These are phyloP conservation scores for Xylariaceae sp. DNA, from an alignment of 2,329 filamentous ascomycete genomes.

Conservation along the genomic window DNA sequence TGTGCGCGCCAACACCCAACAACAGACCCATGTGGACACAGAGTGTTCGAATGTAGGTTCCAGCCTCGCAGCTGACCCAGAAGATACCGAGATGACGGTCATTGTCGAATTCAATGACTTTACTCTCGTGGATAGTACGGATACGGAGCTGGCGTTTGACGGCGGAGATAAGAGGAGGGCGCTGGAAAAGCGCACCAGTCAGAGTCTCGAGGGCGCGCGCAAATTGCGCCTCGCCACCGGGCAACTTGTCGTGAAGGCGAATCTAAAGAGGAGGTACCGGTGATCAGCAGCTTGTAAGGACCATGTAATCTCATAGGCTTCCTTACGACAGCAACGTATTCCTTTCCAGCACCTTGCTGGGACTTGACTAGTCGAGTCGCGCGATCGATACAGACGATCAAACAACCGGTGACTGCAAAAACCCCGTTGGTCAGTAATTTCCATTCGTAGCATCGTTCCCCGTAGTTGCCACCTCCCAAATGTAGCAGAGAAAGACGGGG, in stretches of 20 bases:
- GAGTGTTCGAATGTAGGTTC: slow-evolving; percentile 97
- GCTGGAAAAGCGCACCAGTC: slow-evolving; percentile 94
- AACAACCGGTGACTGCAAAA: slow-evolving; percentile 70
- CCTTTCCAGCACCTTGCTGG: slow-evolving; percentile 97
- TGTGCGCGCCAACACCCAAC: slow-evolving; percentile 83
- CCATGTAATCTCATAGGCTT: background rate
- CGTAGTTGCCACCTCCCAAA: background rate
- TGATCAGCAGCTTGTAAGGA: background rate
- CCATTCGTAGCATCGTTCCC: background rate
- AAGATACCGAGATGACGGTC: slow-evolving; percentile 95
- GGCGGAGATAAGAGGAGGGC: slow-evolving; percentile 92
- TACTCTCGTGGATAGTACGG: slow-evolving; percentile 95
- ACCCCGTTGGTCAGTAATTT: slow-evolving; percentile 36
- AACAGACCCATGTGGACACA: slow-evolving; percentile 53
- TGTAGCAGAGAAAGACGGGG: background rate
- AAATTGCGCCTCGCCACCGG: slow-evolving; percentile 88
- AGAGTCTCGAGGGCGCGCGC: slow-evolving; percentile 90
- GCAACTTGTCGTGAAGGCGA: slow-evolving; percentile 89
- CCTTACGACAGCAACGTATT: slow-evolving; percentile 77
- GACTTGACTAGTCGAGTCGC: slow-evolving; percentile 97
- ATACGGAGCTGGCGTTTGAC: slow-evolving; percentile 99
- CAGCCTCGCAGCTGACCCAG: slow-evolving; percentile 98
- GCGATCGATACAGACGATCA: slow-evolving; percentile 79
- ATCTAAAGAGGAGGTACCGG: slow-evolving; percentile 40
- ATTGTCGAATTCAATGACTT: slow-evolving; percentile 96